Percentiles rank a stretch among this genome's conserved stretches.
Evolutionary conservation across 1,284 basidiomycete species (phyloP).

Genomic region (Apiotrichum porosum): DNA sequence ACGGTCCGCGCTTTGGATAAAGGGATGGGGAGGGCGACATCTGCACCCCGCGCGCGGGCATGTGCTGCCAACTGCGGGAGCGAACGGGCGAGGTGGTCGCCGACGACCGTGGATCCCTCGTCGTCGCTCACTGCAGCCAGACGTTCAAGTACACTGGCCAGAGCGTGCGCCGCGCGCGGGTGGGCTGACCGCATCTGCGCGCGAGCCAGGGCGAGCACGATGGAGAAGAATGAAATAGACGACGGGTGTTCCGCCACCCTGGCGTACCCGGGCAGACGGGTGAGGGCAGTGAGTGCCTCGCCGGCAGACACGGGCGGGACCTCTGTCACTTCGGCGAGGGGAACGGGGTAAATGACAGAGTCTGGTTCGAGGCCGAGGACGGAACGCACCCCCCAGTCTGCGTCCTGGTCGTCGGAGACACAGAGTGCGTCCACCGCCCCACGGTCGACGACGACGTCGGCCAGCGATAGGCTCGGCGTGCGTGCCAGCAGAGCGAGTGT

Average conservation of each 20-base stretch:
- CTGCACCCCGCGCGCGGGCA: constrained; percentile 3
- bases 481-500: background rate
- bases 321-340: no score
- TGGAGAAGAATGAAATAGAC: background rate
- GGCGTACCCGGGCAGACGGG: background rate
- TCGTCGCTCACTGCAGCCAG: background rate
- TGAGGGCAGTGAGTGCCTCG: background rate
- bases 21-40: constrained; percentile 1
- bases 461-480: background rate
- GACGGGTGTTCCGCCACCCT: background rate
- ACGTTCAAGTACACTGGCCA: background rate
- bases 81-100: constrained; percentile 1
- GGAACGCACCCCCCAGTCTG: background rate
- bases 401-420: background rate
- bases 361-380: constrained; percentile 7
- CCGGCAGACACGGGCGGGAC: no score
- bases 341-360: no score
- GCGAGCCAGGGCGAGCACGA: constrained; percentile 1
- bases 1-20: constrained; percentile 3
- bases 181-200: constrained; percentile 4
- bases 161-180: constrained; percentile 3
- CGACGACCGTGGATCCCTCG: background rate
- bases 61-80: constrained; percentile 8
- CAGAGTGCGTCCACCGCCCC: background rate
- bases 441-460: background rate